Evolutionary conservation across 2,329 filamentous ascomycete species (phyloP).

Genomic region (Hypoxylon sp.): DNA sequence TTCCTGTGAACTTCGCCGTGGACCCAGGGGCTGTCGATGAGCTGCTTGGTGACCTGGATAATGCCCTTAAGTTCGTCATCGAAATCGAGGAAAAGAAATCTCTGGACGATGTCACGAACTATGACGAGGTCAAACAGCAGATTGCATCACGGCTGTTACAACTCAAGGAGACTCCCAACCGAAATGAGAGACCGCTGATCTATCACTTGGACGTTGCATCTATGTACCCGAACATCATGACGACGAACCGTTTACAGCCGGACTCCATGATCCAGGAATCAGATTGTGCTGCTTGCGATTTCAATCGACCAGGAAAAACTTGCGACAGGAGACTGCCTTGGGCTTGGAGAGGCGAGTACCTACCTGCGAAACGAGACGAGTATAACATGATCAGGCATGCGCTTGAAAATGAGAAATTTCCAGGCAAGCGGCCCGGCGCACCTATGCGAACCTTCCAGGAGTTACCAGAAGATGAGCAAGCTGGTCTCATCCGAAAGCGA

Average conservation of each 20-base stretch:
- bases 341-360: slow-evolving; percentile 97
- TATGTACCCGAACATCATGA: slow-evolving; percentile 99
- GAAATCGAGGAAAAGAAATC: slow-evolving; percentile 87
- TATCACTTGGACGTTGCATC: slow-evolving; percentile 99
- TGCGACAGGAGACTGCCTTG: slow-evolving; percentile 95
- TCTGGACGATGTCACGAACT: slow-evolving; percentile 83
- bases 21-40: slow-evolving; percentile 92
- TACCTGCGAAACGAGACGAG: slow-evolving; percentile 95
- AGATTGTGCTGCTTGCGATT: slow-evolving; percentile 97
- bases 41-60: slow-evolving; percentile 86
- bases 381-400: slow-evolving; percentile 99
- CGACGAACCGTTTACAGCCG: slow-evolving; percentile 95
- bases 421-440: slow-evolving; percentile 79
- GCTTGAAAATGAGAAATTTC: slow-evolving; percentile 92
- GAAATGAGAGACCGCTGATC: slow-evolving; percentile 88
- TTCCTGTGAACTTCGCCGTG: slow-evolving; percentile 93
- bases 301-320: slow-evolving; percentile 96
- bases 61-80: slow-evolving; percentile 89
- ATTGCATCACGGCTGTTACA: slow-evolving; percentile 79
- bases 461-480: slow-evolving; percentile 85
- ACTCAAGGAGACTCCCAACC: slow-evolving; percentile 86
- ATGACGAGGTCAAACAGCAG: slow-evolving; percentile 86
- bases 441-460: slow-evolving; percentile 84
- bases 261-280: slow-evolving; percentile 99
- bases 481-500: slow-evolving; percentile 84